phyloP scores from a whole-genome alignment of 192 early-diverging fungal genomes.

The Jimgerdemannia flammicorona region DNA sequence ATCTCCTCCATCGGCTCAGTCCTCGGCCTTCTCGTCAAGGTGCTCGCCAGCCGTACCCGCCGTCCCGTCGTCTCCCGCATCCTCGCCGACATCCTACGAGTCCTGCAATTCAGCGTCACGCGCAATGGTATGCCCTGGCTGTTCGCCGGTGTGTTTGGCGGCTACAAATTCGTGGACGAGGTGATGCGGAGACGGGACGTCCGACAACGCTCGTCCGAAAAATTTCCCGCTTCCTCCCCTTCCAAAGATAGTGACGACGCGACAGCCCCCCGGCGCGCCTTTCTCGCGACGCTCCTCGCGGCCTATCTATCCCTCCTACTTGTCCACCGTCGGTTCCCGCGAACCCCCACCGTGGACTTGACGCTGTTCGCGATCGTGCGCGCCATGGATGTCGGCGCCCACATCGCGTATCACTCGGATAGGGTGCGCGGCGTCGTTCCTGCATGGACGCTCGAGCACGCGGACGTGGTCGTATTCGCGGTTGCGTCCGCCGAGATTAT shows the following conservation, averaged over 20 bases:
- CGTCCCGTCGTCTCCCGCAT: conserved; percentile 3
- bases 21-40: conserved; percentile 16
- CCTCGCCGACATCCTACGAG: conserved; percentile 1
- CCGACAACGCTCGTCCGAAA: not conserved
- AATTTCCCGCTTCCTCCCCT: not conserved
- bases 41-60: not conserved
- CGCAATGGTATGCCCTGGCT: conserved; percentile 28
- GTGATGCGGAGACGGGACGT: not conserved
- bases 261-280: conserved; percentile 1
- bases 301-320: conserved; percentile 31
- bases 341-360: conserved; percentile 43
- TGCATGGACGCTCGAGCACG: conserved; percentile 35
- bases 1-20: conserved; percentile 16
- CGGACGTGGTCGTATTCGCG: conserved; percentile 46
- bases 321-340: conserved; percentile 34
- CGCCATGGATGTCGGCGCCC: conserved; percentile 44
- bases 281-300: conserved; percentile 27
- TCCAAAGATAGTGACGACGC: not conserved
- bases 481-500: conserved; percentile 55
- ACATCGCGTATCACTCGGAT: conserved; percentile 22
- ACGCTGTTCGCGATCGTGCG: conserved; percentile 56
- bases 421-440: conserved; percentile 41
- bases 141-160: conserved; percentile 22
- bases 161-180: conserved; percentile 16
- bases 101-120: conserved; percentile 5